Percentiles rank a stretch among this genome's conserved stretches.
These are phyloP conservation scores for Tolypocladium amazonense DNA, from an alignment of 2,329 filamentous ascomycete species.

Conservation along the genomic window DNA sequence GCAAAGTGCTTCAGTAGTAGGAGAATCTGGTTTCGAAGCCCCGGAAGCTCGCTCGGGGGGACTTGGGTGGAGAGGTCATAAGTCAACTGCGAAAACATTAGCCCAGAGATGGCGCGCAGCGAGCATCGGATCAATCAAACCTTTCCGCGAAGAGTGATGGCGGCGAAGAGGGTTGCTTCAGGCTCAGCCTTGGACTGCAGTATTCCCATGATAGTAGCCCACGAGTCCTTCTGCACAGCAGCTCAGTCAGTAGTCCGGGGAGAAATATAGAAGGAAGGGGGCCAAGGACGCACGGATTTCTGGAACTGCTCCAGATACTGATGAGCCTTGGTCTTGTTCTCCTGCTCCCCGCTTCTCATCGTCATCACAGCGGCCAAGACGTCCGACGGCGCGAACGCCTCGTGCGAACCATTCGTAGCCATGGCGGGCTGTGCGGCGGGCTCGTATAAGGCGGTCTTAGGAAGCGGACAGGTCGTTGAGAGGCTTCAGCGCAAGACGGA, in stretches of 20 bases:
- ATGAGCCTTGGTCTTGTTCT: constrained; percentile 81
- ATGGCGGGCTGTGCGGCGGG: constrained; percentile 31
- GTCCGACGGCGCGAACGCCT: constrained; percentile 62
- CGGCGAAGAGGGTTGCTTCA: constrained; percentile 88
- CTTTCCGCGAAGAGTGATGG: constrained; percentile 96
- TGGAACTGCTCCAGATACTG: constrained; percentile 90
- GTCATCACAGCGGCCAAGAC: constrained; percentile 83
- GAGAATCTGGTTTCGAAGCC: constrained; percentile 76
- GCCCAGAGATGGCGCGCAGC: not conserved
- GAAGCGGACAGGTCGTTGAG: not conserved
- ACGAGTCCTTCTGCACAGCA: constrained; percentile 68
- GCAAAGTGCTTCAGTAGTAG: constrained; percentile 72
- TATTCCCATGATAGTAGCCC: constrained; percentile 79
- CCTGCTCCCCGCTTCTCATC: constrained; percentile 77
- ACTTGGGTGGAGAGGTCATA: constrained; percentile 87
- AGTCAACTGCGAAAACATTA: constrained; percentile 57
- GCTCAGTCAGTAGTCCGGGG: not conserved
- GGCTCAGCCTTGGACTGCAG: constrained; percentile 71
- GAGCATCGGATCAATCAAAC: constrained; percentile 32
- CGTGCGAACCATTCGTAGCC: constrained; percentile 54
- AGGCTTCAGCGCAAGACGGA: not conserved
- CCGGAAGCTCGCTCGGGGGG: constrained; percentile 59
- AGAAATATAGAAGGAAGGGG: not conserved
- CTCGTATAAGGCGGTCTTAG: not conserved
- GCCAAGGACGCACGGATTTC: constrained; percentile 64